Evolutionary conservation across 2,329 filamentous ascomycete genomes (phyloP).

Genomic region (Aspergillus transmontanensis): DNA sequence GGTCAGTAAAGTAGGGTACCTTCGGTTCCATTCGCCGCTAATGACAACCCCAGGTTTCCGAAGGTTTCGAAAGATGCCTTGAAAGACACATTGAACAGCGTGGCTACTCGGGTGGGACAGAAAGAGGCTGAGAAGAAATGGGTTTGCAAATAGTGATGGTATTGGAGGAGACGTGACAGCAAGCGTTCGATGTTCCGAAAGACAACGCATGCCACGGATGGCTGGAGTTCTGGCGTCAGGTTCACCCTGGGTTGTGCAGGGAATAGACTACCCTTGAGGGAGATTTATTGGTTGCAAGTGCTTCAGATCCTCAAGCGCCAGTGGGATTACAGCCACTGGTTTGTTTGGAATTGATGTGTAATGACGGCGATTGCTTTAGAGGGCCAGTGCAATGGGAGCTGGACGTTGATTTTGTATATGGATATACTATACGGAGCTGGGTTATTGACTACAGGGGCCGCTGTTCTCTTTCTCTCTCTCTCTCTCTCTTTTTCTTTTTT

Average conservation of each 20-base stretch:
- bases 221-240: conserved; percentile 1
- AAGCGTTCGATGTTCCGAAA: neutral
- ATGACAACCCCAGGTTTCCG: conserved; percentile 57
- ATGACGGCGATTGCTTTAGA: conserved; percentile 3
- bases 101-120: conserved; percentile 65
- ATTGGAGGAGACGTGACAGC: neutral
- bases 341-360: conserved; percentile 2
- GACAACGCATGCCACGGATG: neutral
- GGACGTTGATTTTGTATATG: neutral
- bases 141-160: conserved; percentile 48
- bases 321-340: neutral
- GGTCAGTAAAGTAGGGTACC: conserved; percentile 41
- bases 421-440: neutral
- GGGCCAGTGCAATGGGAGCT: neutral
- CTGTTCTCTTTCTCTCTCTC: neutral
- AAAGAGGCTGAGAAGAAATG: conserved; percentile 68
- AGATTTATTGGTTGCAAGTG: neutral
- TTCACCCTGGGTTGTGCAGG: neutral
- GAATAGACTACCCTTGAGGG: neutral
- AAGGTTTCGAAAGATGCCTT: conserved; percentile 71
- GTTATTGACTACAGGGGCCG: neutral
- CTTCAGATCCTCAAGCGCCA: neutral
- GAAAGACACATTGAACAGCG: conserved; percentile 67
- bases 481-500: too few relatives aligned
- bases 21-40: neutral